Conservation (phyloP, 2,329 filamentous ascomycete species). For the Apiospora sp. region DNA sequence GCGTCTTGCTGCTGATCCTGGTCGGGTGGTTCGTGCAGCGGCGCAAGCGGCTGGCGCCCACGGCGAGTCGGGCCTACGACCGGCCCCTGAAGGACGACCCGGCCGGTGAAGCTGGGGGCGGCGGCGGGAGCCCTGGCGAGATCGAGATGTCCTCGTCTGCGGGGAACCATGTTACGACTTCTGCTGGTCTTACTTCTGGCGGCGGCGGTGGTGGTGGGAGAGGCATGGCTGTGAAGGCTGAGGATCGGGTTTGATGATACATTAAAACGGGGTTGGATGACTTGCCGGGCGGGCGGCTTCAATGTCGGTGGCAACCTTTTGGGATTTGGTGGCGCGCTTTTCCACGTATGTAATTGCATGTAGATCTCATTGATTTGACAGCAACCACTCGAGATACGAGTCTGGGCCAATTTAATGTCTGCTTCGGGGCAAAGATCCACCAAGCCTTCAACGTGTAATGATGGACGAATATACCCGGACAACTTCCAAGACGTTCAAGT, state of each 20-base stretch:
- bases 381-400: too few relatives aligned
- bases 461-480: too few relatives aligned
- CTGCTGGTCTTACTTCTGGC: neutral
- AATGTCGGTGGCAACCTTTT: too few relatives aligned
- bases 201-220: neutral
- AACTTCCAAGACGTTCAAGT: too few relatives aligned
- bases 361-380: neutral
- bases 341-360: too few relatives aligned
- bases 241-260: neutral
- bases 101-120: neutral
- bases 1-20: conserved; percentile 25
- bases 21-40: conserved; percentile 22
- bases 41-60: conserved; percentile 15
- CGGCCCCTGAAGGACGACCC: conserved; percentile 11
- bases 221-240: neutral
- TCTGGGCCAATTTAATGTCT: too few relatives aligned
- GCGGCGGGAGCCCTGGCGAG: neutral
- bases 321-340: too few relatives aligned
- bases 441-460: too few relatives aligned
- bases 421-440: too few relatives aligned
- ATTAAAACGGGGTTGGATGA: neutral
- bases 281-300: too few relatives aligned
- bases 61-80: conserved; percentile 19
- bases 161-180: neutral
- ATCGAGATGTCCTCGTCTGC: neutral